These are phyloP conservation scores for Trichoderma atroviride DNA, from an alignment of 2,329 filamentous ascomycete genomes.

Conservation along the genomic window DNA sequence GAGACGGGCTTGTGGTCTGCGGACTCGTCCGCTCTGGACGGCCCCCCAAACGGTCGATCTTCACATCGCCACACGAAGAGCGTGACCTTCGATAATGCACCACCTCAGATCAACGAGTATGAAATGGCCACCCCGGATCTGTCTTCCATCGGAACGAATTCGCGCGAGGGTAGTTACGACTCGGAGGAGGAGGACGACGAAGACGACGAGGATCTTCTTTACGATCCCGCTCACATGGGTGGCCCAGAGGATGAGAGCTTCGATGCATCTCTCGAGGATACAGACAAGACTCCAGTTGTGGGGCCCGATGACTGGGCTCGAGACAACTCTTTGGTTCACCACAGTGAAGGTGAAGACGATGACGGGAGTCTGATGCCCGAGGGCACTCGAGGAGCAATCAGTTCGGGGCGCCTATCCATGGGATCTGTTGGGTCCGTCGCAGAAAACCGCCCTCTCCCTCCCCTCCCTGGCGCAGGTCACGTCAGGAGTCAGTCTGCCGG, in stretches of 20 bases:
- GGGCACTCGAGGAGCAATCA: slow-evolving; percentile 44
- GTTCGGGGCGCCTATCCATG: slow-evolving; percentile 53
- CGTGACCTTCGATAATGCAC: slow-evolving; percentile 92
- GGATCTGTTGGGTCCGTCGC: slow-evolving; percentile 73
- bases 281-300: slow-evolving; percentile 97
- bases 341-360: slow-evolving; percentile 48
- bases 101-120: slow-evolving; percentile 95
- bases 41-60: slow-evolving; percentile 65
- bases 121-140: slow-evolving; percentile 96
- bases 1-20: slow-evolving; percentile 70
- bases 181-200: slow-evolving; percentile 78
- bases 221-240: slow-evolving; percentile 56
- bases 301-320: slow-evolving; percentile 95
- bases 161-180: slow-evolving; percentile 90
- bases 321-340: slow-evolving; percentile 54
- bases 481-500: slow-evolving; percentile 45
- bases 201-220: slow-evolving; percentile 62
- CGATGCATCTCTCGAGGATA: slow-evolving; percentile 91
- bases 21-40: slow-evolving; percentile 60
- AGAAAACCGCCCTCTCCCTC: slow-evolving; percentile 82
- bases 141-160: slow-evolving; percentile 88
- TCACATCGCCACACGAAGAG: slow-evolving; percentile 90
- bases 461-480: slow-evolving; percentile 67
- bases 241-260: slow-evolving; percentile 83
- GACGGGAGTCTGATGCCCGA: slow-evolving; percentile 71